These are phyloP conservation scores for Podospora didyma DNA, from an alignment of 495 filamentous ascomycete genomes.

Conservation along the genomic window DNA sequence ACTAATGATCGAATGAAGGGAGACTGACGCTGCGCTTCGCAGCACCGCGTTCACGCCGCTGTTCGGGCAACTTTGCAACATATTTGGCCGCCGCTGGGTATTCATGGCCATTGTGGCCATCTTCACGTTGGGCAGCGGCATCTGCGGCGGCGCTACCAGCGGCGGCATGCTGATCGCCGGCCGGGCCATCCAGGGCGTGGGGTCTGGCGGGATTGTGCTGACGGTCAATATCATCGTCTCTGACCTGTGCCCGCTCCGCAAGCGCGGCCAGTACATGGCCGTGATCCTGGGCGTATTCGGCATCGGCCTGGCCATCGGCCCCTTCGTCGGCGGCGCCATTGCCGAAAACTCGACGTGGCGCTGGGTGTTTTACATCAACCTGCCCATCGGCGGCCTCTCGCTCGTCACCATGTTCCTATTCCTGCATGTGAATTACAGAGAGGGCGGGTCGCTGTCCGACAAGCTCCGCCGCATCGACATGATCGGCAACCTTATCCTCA, in stretches of 20 bases:
- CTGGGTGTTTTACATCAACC: conserved; percentile 37
- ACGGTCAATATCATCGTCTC: conserved; percentile 62
- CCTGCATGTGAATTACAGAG: conserved; percentile 25
- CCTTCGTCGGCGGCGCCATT: conserved; percentile 73
- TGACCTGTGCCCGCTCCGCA: conserved; percentile 64
- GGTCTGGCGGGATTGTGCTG: conserved; percentile 71
- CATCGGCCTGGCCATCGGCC: conserved; percentile 61
- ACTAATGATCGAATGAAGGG: no score
- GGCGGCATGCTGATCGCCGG: conserved; percentile 64
- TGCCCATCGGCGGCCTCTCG: conserved; percentile 26
- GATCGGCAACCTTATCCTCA: conserved; percentile 25
- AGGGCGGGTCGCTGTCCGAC: conserved; percentile 7
- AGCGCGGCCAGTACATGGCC: conserved; percentile 53
- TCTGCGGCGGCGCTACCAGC: conserved; percentile 31
- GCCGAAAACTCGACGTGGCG: conserved; percentile 39
- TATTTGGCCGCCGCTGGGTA: conserved; percentile 17
- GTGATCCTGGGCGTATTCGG: conserved; percentile 50
- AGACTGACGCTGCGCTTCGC: neutral
- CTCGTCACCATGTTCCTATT: conserved; percentile 27
- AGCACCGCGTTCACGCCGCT: conserved; percentile 16
- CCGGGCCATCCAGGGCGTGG: conserved; percentile 70
- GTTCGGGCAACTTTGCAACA: conserved; percentile 15
- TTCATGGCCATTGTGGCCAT: conserved; percentile 24
- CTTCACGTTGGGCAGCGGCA: conserved; percentile 39
- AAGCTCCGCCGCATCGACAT: conserved; percentile 28